Percentiles rank a stretch among this genome's conserved stretches.
Conservation (phyloP, 495 filamentous ascomycete genomes). For the Neurospora hispaniola region DNA sequence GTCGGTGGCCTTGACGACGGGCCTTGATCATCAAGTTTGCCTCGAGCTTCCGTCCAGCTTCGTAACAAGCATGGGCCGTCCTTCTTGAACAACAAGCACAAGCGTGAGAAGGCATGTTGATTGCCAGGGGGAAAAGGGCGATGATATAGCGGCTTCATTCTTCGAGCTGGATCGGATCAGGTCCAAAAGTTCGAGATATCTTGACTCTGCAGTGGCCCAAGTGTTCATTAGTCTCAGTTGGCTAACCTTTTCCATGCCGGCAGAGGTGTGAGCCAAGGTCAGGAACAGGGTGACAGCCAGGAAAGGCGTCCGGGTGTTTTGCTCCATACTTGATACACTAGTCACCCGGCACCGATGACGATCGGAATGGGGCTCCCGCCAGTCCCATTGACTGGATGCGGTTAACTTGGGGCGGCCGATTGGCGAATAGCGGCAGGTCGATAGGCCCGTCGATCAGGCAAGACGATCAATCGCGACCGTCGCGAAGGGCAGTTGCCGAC, state of each 20-base stretch:
- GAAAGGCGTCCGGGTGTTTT: background rate
- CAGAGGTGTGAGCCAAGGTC: too few relatives aligned
- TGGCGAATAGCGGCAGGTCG: background rate
- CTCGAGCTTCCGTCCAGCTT: background rate
- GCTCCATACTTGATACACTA: background rate
- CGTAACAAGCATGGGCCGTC: too few relatives aligned
- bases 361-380: background rate
- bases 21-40: background rate
- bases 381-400: background rate
- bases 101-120: too few relatives aligned
- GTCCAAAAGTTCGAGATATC: too few relatives aligned
- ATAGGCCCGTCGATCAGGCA: background rate
- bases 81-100: too few relatives aligned
- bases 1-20: background rate
- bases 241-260: too few relatives aligned
- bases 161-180: too few relatives aligned
- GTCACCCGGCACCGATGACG: background rate
- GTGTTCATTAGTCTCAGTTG: too few relatives aligned
- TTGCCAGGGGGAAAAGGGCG: too few relatives aligned
- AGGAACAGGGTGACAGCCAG: too few relatives aligned
- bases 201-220: too few relatives aligned
- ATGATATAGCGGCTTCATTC: too few relatives aligned
- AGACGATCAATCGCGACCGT: background rate
- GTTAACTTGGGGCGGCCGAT: background rate
- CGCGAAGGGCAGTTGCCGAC: background rate